phyloP scores from a whole-genome alignment of 176 grass and related monocot species.

The Panicum miliaceum region DNA sequence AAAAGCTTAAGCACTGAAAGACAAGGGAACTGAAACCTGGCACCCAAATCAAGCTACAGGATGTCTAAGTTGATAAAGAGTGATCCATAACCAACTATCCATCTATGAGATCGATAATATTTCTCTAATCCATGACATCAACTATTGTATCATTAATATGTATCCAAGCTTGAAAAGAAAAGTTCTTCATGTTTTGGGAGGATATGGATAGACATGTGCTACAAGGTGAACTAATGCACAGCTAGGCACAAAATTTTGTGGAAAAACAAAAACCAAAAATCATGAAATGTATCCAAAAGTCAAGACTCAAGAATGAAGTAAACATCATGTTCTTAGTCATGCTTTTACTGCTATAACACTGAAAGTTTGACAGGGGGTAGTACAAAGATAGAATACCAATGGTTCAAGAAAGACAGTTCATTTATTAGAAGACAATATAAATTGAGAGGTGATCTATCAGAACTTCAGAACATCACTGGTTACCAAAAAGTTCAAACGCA shows the following conservation, averaged over 20 bases:
- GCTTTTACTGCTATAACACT: neutral
- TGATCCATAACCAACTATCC: neutral
- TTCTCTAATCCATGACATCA: slow-evolving; percentile 2
- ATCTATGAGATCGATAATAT: slow-evolving; percentile 1
- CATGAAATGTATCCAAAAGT: neutral
- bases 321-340: neutral
- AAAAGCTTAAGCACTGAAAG: slow-evolving; percentile 18
- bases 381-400: neutral
- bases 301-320: slow-evolving; percentile 6
- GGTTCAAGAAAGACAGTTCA: neutral
- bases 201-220: neutral
- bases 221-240: neutral
- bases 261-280: neutral
- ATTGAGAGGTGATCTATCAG: slow-evolving; percentile 10
- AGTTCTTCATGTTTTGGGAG: neutral
- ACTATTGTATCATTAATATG: neutral
- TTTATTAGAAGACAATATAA: neutral
- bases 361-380: neutral
- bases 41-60: neutral
- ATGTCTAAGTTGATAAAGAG: neutral
- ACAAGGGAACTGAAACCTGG: neutral
- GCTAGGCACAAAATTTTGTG: neutral
- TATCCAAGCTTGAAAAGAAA: slow-evolving; percentile 12
- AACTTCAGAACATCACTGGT: neutral
- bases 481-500: neutral